Base-by-base conservation (phyloP, 148 eudicot genomes). In the Chenopodium quinoa region DNA sequence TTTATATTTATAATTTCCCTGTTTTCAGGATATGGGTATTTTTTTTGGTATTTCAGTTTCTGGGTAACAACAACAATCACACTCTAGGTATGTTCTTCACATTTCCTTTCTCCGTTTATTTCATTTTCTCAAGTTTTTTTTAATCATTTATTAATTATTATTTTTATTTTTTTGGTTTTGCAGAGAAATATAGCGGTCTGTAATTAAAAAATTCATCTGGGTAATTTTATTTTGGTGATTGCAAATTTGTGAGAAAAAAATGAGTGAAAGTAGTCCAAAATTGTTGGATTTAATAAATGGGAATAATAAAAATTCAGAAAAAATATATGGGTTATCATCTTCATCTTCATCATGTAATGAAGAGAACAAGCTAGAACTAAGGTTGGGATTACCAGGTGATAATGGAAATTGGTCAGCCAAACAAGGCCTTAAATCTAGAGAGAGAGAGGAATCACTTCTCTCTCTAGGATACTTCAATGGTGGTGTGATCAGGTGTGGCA, bases 351-450 rank as follows among this genome's bases (percentile, higher is more conserved):
- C 14, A 31, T 48, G 23, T 78, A 16, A 64, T 76, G 87, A 89
- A 74, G 93, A 91, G 40, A 91, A 91, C 73, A 91, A 89, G 83
- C 93, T 94, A 63, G 93, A 92, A 82, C 88, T 94, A 9, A 92
- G 91, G 84, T 91, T 94, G 54, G 98, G 91, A 16, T 93, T 92
- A 66, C 98, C 98, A 19, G 91, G 92, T 75, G 54, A 50, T 50
- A 88, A 85, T 56, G 87, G 73, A n/a, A 70, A 52, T 6, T 87
- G 90, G 88, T 78, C 80, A 78, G 81, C 56, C 74, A 84, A 74
- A 71, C 63, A 76, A 16, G 73, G 62, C 72, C 63, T 16, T 23
- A 79, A 75, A 3, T 19, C 47, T 71, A 84, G 78, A 76, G 78
- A 80, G 52, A 85, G 84, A 78, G 81, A 81, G 19, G 84, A 81